phyloP scores from a whole-genome alignment of 2,329 filamentous ascomycete genomes.

The Acarospora socialis region DNA sequence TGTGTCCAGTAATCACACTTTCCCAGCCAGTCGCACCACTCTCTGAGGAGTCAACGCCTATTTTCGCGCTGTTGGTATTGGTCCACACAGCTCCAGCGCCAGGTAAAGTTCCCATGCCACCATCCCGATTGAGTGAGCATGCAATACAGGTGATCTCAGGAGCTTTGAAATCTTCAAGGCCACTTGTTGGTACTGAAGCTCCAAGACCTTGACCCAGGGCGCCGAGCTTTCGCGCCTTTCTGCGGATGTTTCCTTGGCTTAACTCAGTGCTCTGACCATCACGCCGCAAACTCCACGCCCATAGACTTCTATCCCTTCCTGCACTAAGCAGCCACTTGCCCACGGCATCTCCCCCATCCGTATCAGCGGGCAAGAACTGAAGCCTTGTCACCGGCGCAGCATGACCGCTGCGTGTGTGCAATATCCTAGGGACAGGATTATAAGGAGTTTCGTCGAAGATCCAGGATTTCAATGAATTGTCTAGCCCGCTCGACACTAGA shows the following conservation, averaged over 20 bases:
- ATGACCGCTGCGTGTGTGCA: conserved; percentile 80
- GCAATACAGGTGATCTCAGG: conserved; percentile 86
- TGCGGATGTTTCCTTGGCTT: conserved; percentile 77
- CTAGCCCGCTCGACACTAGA: conserved; percentile 74
- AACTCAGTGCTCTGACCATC: conserved; percentile 90
- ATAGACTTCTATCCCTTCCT: conserved; percentile 77
- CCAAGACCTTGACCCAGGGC: conserved; percentile 34
- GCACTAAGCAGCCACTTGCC: conserved; percentile 93
- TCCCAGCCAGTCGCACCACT: conserved; percentile 86
- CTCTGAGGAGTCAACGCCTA: conserved; percentile 51
- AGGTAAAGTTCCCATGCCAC: conserved; percentile 74
- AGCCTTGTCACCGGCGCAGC: conserved; percentile 72
- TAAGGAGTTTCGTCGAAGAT: conserved; percentile 91
- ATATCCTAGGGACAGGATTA: conserved; percentile 66
- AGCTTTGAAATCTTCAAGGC: conserved; percentile 55
- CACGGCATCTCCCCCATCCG: conserved; percentile 73
- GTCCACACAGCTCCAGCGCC: conserved; percentile 74
- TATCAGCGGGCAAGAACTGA: conserved; percentile 72
- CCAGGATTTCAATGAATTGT: conserved; percentile 92
- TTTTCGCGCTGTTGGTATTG: conserved; percentile 52
- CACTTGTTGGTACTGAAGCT: conserved; percentile 5
- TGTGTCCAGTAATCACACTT: conserved; percentile 86
- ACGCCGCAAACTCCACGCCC: conserved; percentile 89
- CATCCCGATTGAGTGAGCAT: conserved; percentile 83
- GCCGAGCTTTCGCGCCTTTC: conserved; percentile 55